Percentiles rank a stretch among this genome's conserved stretches.
These are phyloP conservation scores for Xylaria sp. DNA, from an alignment of 2,329 filamentous ascomycete genomes.

Conservation along the genomic window DNA sequence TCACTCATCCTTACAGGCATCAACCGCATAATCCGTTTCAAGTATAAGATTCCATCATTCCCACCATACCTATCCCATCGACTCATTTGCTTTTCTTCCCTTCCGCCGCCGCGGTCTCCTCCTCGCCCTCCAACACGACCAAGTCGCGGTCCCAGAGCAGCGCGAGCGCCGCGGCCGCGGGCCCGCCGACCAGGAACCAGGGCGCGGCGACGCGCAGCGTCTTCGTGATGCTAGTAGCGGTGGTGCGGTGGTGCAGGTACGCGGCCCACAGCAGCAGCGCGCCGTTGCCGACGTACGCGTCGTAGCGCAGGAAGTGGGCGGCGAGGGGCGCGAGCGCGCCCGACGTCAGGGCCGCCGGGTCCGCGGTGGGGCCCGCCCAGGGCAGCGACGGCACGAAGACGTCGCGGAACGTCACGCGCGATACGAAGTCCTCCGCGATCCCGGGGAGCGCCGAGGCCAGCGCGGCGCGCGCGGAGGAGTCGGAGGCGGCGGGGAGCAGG, in stretches of 20 bases:
- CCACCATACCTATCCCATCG: neutral
- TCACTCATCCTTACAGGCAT: neutral
- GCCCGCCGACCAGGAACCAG: conserved; percentile 34
- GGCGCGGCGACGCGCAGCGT: conserved; percentile 27
- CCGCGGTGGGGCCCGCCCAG: conserved; percentile 21
- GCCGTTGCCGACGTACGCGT: conserved; percentile 32
- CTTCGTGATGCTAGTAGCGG: conserved; percentile 19
- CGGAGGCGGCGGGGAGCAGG: conserved; percentile 24
- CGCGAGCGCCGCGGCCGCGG: conserved; percentile 23
- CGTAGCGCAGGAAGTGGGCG: conserved; percentile 36
- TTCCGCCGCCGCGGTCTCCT: conserved; percentile 15
- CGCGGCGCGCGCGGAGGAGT: conserved; percentile 25
- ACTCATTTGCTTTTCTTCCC: conserved; percentile 29
- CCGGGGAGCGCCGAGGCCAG: conserved; percentile 25
- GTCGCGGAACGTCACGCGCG: conserved; percentile 29
- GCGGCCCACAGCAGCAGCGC: conserved; percentile 35
- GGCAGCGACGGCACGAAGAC: conserved; percentile 31
- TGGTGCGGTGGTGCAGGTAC: conserved; percentile 33
- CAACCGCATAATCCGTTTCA: neutral
- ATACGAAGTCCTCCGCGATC: conserved; percentile 21
- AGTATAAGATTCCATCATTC: neutral
- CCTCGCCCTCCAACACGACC: conserved; percentile 33
- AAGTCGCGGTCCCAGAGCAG: conserved; percentile 36
- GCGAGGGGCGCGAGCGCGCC: conserved; percentile 30
- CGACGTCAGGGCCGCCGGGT: conserved; percentile 20